Percentiles rank a stretch among this genome's conserved stretches.
These are phyloP conservation scores for Ampelocalamus luodianensis DNA, from an alignment of 176 grass and related monocot genomes.

Conservation along the genomic window DNA sequence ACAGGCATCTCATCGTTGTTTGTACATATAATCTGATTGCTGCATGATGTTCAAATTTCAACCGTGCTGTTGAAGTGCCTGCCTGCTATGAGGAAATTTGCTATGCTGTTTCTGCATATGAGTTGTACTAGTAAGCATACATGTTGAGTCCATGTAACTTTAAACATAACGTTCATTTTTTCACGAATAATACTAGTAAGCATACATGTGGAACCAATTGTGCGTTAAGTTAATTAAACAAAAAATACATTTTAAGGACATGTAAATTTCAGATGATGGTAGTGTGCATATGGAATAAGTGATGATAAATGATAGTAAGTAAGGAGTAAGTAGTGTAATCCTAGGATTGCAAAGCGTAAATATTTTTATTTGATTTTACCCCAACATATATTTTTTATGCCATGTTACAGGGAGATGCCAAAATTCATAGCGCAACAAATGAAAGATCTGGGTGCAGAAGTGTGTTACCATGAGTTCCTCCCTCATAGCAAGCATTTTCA, in stretches of 20 bases:
- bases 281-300: neutral
- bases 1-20: conserved; percentile 9
- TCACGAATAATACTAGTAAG: conserved; percentile 13
- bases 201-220: neutral
- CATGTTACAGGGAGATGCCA: conserved; percentile 62
- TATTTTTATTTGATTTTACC: conserved; percentile 29
- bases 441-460: conserved; percentile 75
- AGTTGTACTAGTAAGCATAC: conserved; percentile 20
- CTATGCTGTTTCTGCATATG: conserved; percentile 7
- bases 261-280: conserved; percentile 28
- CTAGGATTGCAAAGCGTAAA: conserved; percentile 7
- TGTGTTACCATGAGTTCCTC: conserved; percentile 75
- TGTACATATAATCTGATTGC: neutral
- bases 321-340: neutral
- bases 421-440: conserved; percentile 69
- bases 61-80: conserved; percentile 17
- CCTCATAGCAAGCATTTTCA: conserved; percentile 62
- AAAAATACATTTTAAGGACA: neutral
- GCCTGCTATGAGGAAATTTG: neutral
- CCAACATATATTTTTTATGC: neutral
- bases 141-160: conserved; percentile 10
- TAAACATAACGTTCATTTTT: neutral
- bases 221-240: neutral
- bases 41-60: neutral
- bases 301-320: neutral